Evolutionary conservation across 345 rosid genomes (phyloP).

Genomic region (Salix dunnii): DNA sequence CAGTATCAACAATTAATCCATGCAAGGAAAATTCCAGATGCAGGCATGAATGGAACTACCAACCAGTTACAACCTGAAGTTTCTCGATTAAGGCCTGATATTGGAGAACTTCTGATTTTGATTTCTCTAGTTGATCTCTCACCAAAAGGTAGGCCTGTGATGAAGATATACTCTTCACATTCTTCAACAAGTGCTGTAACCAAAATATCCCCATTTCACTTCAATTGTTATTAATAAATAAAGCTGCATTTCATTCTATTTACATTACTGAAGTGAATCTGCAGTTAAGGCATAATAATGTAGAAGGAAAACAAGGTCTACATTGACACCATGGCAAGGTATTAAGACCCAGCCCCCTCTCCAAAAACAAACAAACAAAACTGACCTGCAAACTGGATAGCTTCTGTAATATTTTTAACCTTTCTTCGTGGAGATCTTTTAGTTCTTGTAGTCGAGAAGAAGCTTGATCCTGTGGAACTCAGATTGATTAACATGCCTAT

Average conservation of each 20-base stretch:
- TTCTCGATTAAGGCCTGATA: conserved; percentile 77
- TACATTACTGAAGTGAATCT: conserved; percentile 12
- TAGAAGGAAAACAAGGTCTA: conserved; percentile 11
- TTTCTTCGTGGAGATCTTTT: conserved; percentile 67
- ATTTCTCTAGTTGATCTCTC: conserved; percentile 68
- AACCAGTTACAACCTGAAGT: conserved; percentile 90
- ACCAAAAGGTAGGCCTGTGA: conserved; percentile 59
- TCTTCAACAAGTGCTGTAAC: conserved; percentile 68
- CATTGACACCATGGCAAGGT: neutral
- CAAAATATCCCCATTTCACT: conserved; percentile 24
- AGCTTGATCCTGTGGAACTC: conserved; percentile 62
- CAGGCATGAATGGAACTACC: conserved; percentile 45
- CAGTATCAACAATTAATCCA: conserved; percentile 30
- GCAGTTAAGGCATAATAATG: conserved; percentile 16
- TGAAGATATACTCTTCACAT: conserved; percentile 56
- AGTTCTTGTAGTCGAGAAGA: conserved; percentile 63
- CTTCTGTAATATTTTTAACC: conserved; percentile 59
- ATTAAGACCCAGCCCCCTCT: neutral
- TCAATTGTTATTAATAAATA: conserved; percentile 11
- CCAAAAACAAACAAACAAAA: neutral
- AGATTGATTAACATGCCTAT: conserved; percentile 16
- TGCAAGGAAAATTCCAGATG: conserved; percentile 16
- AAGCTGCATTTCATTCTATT: conserved; percentile 21
- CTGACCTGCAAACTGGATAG: conserved; percentile 65
- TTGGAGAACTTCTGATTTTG: conserved; percentile 59